Percentiles rank a stretch among this genome's conserved stretches.
Conservation (phyloP, 441 rosid genomes). For the Euphorbia schlechtendalii region DNA sequence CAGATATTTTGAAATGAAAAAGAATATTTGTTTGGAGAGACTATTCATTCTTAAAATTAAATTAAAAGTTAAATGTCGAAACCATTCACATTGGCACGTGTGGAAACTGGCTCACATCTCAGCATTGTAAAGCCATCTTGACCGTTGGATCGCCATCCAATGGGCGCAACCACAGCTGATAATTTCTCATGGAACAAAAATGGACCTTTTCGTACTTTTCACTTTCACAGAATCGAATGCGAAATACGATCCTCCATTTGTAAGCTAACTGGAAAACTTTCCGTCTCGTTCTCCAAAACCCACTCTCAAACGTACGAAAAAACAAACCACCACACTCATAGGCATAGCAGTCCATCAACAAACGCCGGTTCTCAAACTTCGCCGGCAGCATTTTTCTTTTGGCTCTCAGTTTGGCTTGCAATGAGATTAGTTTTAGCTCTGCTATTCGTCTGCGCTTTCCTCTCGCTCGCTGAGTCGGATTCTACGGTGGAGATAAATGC, state of each 20-base stretch:
- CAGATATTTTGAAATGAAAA: too few relatives aligned
- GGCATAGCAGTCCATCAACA: neutral
- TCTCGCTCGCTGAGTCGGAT: constrained; percentile 36
- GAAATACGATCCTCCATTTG: constrained; percentile 11
- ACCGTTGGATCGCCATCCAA: neutral
- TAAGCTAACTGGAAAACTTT: constrained; percentile 13
- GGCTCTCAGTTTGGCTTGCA: neutral
- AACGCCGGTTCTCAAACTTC: neutral
- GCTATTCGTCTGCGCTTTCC: constrained; percentile 33
- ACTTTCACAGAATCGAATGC: neutral
- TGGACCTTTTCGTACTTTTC: neutral
- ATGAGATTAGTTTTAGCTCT: constrained; percentile 34
- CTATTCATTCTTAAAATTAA: too few relatives aligned
- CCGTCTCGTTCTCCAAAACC: constrained; percentile 13
- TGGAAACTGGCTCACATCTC: too few relatives aligned
- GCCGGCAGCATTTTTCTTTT: neutral
- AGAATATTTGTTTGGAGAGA: too few relatives aligned
- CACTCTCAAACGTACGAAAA: too few relatives aligned
- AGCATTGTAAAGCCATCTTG: too few relatives aligned
- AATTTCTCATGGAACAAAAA: neutral
- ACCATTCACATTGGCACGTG: too few relatives aligned
- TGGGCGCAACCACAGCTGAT: neutral
- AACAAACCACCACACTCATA: constrained; percentile 6
- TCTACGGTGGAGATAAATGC: constrained; percentile 49
- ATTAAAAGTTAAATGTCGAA: too few relatives aligned